Conservation (phyloP, 441 rosid genomes). For the Melastoma candidum region DNA sequence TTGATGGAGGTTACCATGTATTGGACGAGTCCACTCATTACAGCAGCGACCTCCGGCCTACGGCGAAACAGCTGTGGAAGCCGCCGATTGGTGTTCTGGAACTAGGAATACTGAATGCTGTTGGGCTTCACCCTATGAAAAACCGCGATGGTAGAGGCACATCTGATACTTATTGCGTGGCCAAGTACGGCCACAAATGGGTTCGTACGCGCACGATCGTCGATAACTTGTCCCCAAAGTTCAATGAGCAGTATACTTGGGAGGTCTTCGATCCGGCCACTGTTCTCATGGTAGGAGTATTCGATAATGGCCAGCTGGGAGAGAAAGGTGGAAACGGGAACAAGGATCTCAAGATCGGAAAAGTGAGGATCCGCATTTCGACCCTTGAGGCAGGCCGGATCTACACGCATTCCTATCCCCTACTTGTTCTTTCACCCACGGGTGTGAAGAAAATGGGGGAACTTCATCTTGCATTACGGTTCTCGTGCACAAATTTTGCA, state of each 20-base stretch:
- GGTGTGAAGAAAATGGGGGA: slow-evolving; percentile 98
- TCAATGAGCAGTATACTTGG: slow-evolving; percentile 91
- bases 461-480: slow-evolving; percentile 74
- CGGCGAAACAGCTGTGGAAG: slow-evolving; percentile 88
- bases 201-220: slow-evolving; percentile 80
- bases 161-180: slow-evolving; percentile 85
- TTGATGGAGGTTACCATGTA: slow-evolving; percentile 94
- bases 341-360: slow-evolving; percentile 76
- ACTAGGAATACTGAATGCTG: slow-evolving; percentile 74
- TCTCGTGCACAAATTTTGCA: slow-evolving; percentile 65
- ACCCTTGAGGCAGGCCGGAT: slow-evolving; percentile 82
- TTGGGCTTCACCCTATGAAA: slow-evolving; percentile 92
- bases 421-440: slow-evolving; percentile 72
- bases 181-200: slow-evolving; percentile 95
- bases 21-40: slow-evolving; percentile 91
- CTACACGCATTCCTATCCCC: slow-evolving; percentile 80
- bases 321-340: slow-evolving; percentile 56
- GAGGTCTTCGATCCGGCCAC: slow-evolving; percentile 92
- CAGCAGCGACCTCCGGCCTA: slow-evolving; percentile 92
- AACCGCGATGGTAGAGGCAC: slow-evolving; percentile 79
- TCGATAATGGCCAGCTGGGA: slow-evolving; percentile 73
- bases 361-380: slow-evolving; percentile 77
- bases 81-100: slow-evolving; percentile 82
- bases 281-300: slow-evolving; percentile 78
- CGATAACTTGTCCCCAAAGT: slow-evolving; percentile 65